Percentiles rank a stretch among this genome's conserved stretches.
Conservation (phyloP, 2,329 filamentous ascomycete genomes). For the Fusarium napiforme region DNA sequence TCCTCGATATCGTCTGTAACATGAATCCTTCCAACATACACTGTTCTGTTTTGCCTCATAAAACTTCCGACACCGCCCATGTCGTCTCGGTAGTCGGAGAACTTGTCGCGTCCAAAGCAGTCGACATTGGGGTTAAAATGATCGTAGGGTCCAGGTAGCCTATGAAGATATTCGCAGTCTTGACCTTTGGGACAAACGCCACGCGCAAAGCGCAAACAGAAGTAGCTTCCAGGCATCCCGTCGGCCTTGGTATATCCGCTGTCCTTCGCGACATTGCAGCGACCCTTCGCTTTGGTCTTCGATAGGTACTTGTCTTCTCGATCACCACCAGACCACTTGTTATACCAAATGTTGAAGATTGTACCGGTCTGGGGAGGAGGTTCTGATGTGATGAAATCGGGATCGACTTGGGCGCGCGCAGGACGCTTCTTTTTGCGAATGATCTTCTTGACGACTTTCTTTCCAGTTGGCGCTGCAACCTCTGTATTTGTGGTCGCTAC, state of each 20-base stretch:
- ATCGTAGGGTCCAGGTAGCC: conserved; percentile 86
- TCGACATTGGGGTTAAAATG: conserved; percentile 94
- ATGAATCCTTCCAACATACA: conserved; percentile 94
- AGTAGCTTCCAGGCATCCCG: conserved; percentile 81
- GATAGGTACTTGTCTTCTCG: conserved; percentile 90
- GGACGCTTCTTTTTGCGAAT: conserved; percentile 91
- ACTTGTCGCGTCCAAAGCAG: conserved; percentile 89
- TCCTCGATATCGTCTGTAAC: conserved; percentile 98
- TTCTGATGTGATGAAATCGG: conserved; percentile 82
- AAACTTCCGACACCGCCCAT: conserved; percentile 98
- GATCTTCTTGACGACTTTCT: conserved; percentile 84
- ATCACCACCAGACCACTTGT: conserved; percentile 97
- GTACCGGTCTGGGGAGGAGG: conserved; percentile 92
- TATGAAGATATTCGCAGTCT: conserved; percentile 94
- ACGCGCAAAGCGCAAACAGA: conserved; percentile 92
- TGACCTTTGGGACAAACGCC: conserved; percentile 85
- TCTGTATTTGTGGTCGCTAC: conserved; percentile 55
- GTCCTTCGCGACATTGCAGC: conserved; percentile 87
- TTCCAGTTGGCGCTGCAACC: conserved; percentile 59
- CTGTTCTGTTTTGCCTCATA: conserved; percentile 90
- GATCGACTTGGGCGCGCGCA: conserved; percentile 90
- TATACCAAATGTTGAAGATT: conserved; percentile 97
- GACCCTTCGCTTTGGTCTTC: conserved; percentile 82
- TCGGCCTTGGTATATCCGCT: conserved; percentile 83
- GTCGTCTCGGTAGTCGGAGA: conserved; percentile 92